Conservation (phyloP, 1,139 yeast genomes). For the Blastobotrys niveus region DNA sequence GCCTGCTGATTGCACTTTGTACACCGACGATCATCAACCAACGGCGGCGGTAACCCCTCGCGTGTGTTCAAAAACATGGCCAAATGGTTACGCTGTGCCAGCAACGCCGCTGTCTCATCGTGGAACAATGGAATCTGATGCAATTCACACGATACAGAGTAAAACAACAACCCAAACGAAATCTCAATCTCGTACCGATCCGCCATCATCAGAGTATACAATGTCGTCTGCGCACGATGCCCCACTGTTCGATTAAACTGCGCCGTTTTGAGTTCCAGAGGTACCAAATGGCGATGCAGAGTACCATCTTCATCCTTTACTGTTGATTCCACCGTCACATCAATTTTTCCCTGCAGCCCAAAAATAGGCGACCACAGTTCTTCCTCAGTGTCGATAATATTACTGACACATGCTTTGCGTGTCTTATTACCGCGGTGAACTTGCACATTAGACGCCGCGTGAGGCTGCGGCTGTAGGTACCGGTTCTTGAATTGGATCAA, state of each 20-base stretch:
- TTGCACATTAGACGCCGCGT: slow-evolving; percentile 21
- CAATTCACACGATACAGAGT: slow-evolving; percentile 58
- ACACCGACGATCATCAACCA: slow-evolving; percentile 51
- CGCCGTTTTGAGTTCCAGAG: slow-evolving; percentile 90
- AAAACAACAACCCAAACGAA: slow-evolving; percentile 62
- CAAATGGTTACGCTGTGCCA: slow-evolving; percentile 65
- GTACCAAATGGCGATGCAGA: slow-evolving; percentile 47
- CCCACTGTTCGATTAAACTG: slow-evolving; percentile 46
- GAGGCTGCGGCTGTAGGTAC: slow-evolving; percentile 36
- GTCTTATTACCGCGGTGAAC: slow-evolving; percentile 25
- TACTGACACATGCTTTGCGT: slow-evolving; percentile 42
- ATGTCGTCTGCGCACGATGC: slow-evolving; percentile 82
- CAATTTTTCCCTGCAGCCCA: slow-evolving; percentile 89
- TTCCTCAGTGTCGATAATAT: slow-evolving; percentile 80
- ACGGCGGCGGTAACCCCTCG: slow-evolving; percentile 52
- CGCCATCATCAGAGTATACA: slow-evolving; percentile 73
- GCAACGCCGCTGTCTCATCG: slow-evolving; percentile 57
- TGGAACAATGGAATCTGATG: slow-evolving; percentile 37
- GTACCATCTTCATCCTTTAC: slow-evolving; percentile 25
- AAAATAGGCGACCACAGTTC: slow-evolving; percentile 85
- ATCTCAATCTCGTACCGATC: slow-evolving; percentile 73
- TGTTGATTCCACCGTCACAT: slow-evolving; percentile 63
- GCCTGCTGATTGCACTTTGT: slow-evolving; percentile 57
- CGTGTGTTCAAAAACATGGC: slow-evolving; percentile 48
- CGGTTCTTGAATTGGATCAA: slow-evolving; percentile 59